Evolutionary conservation across 1,284 basidiomycete species (phyloP).

Genomic region (Microbotryum intermedium): DNA sequence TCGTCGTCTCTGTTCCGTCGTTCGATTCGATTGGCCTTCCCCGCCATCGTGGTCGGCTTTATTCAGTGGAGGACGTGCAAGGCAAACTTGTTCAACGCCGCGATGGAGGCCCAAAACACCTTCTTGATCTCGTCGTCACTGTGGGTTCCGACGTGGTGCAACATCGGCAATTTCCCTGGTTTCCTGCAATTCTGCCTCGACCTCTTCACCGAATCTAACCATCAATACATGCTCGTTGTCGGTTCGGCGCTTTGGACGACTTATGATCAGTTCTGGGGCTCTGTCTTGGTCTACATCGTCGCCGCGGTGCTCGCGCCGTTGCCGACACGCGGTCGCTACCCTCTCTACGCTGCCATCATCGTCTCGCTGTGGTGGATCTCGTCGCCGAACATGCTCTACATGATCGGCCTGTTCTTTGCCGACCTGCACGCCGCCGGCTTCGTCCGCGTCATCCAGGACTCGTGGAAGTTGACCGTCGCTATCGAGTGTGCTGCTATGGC

Average conservation of each 20-base stretch:
- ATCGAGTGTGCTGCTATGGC: conserved; percentile 38
- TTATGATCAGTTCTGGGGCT: conserved; percentile 43
- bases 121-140: conserved; percentile 37
- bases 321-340: conserved; percentile 37
- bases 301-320: conserved; percentile 39
- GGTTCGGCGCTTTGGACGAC: conserved; percentile 43
- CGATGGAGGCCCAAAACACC: conserved; percentile 32
- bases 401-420: conserved; percentile 38
- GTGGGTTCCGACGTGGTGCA: conserved; percentile 40
- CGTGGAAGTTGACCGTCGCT: conserved; percentile 38
- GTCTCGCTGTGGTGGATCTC: conserved; percentile 37
- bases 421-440: conserved; percentile 41
- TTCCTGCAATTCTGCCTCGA: conserved; percentile 40
- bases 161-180: conserved; percentile 38
- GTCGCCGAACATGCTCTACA: conserved; percentile 39
- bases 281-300: conserved; percentile 41
- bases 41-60: conserved; percentile 39
- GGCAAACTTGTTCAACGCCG: conserved; percentile 36
- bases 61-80: conserved; percentile 40
- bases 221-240: conserved; percentile 40
- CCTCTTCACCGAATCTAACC: conserved; percentile 40
- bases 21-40: conserved; percentile 40
- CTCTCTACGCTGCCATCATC: conserved; percentile 35
- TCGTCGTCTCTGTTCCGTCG: conserved; percentile 41
- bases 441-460: conserved; percentile 40